Evolutionary conservation across 163 green algal genomes (phyloP), one percentile per base, ranked within the genome.

Genomic region (Chlamydomonas reinhardtii): DNA sequence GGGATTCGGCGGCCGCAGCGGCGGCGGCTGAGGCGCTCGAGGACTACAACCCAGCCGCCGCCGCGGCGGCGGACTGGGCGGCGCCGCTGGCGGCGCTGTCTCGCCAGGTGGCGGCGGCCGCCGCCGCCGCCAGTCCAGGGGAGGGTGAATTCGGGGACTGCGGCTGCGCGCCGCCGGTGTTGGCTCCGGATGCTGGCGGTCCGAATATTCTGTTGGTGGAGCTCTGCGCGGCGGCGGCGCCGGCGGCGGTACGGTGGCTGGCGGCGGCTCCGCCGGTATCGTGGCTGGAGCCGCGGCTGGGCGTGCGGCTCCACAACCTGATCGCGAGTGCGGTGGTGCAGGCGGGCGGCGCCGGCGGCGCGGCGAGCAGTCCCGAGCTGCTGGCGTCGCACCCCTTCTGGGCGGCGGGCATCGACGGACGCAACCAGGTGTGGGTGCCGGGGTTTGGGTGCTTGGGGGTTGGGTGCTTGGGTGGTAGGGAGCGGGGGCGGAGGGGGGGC

Each of bases 301-400:
- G 70, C 3, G 89, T 94, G 31, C 91, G 95, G 76, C 94, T 94
- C 48, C 89, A 94, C 76, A 98, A 98, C 89, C 87, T 84, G 19
- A 81, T 93, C 48, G 95, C 93, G 22, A 92, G 88, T 14, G 89
- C 90, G n/a, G 96, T 97, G 39, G 83, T 90, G 16, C 96, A 98
- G 88, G 89, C 89, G 31, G 70, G 76, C 12, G 37, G 74, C 32
- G 24, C 48, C 52, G 11, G 32, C 20, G 37, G 77, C 15, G 64
- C 72, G 24, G 29, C 25, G 5, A 35, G 79, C 16, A 91, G 16
- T 8, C 29, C 31, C 2, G 37, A 65, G 11, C n/a, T 84, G 74
- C 34, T 74, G 15, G 76, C 70, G 14, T 79, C 85, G 29, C 94
- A 97, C 82, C 93, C 93, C 0, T 85, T 96, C 4, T 98, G 95